A percentile compares a stretch with the other conserved stretches of the same genome.
Evolutionary conservation across 2,329 filamentous ascomycete species (phyloP).

Genomic region (Beauveria medogensis): DNA sequence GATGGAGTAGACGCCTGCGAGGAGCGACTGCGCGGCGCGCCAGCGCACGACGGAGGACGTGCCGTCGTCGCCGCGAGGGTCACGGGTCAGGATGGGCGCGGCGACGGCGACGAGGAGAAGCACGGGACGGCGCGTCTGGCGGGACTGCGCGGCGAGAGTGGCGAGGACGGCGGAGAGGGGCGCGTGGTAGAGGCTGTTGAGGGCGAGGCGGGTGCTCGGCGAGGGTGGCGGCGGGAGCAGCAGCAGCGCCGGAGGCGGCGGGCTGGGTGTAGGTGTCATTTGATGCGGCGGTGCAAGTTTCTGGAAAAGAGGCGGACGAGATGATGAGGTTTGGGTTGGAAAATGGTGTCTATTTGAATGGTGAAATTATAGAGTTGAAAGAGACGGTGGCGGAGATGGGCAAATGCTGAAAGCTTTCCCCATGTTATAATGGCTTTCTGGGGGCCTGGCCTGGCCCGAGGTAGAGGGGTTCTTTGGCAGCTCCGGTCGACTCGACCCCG

Average conservation of each 20-base stretch:
- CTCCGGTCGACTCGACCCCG: background rate
- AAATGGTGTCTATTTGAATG: too few species aligned
- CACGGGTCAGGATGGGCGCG: constrained; percentile 46
- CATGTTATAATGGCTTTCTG: background rate
- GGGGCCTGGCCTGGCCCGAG: background rate
- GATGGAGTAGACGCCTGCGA: constrained; percentile 72
- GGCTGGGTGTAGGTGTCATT: background rate
- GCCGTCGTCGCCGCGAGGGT: constrained; percentile 21
- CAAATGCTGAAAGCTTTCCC: background rate
- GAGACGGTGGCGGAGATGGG: background rate
- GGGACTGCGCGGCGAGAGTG: constrained; percentile 33
- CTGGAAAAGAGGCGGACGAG: background rate
- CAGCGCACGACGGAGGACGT: constrained; percentile 50
- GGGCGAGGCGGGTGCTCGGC: constrained; percentile 39
- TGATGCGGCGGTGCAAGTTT: too few species aligned
- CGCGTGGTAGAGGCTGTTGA: constrained; percentile 54
- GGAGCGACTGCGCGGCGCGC: constrained; percentile 59
- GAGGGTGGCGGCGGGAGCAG: constrained; percentile 59
- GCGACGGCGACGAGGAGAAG: constrained; percentile 50
- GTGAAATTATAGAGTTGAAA: too few species aligned
- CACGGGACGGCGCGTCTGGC: constrained; percentile 24
- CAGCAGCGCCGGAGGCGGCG: constrained; percentile 34
- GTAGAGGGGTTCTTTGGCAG: background rate
- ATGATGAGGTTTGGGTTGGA: background rate
- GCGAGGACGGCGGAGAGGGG: constrained; percentile 47